A percentile compares a stretch with the other conserved stretches of the same genome.
Conservation (phyloP, 1,139 yeast genomes). For the Taiozyma sp. region DNA sequence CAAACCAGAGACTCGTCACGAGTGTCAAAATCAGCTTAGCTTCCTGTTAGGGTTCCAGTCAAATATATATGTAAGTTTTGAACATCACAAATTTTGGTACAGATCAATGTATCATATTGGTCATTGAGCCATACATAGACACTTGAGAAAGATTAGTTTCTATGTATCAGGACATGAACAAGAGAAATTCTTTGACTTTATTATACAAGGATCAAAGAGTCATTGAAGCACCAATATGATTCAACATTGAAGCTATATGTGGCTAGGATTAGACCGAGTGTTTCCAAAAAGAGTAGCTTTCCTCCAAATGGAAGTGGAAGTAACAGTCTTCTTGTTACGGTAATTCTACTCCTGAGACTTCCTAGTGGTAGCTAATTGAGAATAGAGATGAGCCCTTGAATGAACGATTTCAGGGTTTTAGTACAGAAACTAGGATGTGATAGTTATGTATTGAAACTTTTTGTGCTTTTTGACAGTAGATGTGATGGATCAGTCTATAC, state of each 20-base stretch:
- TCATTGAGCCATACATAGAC: neutral
- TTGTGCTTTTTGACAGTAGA: neutral
- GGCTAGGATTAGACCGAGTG: neutral
- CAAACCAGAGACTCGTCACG: neutral
- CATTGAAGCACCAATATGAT: neutral
- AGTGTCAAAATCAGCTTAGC: neutral
- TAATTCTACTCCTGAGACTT: too few relatives aligned
- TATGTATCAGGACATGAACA: neutral
- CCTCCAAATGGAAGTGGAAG: neutral
- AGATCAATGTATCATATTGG: neutral
- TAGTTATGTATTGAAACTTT: neutral
- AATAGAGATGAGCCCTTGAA: too few relatives aligned
- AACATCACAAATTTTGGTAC: neutral
- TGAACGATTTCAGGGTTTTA: neutral
- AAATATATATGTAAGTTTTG: too few relatives aligned
- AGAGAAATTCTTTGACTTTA: neutral
- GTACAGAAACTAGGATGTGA: neutral
- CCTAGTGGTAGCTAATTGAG: neutral
- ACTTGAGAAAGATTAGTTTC: neutral
- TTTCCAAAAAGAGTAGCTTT: neutral
- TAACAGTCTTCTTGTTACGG: too few relatives aligned
- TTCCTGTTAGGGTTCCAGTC: neutral
- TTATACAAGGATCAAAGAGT: neutral
- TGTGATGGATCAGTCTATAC: neutral
- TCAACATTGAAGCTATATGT: neutral